Evolutionary conservation across 2,329 filamentous ascomycete species (phyloP).

Genomic region (Pseudopithomyces maydicus): DNA sequence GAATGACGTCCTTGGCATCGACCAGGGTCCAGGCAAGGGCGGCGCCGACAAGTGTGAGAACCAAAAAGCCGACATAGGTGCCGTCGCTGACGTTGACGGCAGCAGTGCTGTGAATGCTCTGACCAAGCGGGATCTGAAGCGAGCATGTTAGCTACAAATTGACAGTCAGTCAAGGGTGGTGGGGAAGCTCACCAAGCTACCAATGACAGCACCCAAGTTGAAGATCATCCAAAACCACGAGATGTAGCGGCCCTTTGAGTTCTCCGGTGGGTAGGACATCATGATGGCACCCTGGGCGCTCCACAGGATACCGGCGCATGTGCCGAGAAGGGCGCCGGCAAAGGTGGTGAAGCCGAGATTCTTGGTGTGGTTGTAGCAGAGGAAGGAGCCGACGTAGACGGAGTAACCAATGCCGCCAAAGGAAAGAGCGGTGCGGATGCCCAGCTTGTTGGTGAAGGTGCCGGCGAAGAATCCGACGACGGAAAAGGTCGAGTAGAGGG

Average conservation of each 20-base stretch:
- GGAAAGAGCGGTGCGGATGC: conserved; percentile 69
- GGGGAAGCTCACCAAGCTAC: conserved; percentile 64
- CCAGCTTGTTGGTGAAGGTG: conserved; percentile 77
- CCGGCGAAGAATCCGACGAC: conserved; percentile 68
- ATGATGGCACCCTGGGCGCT: conserved; percentile 83
- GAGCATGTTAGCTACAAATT: neutral
- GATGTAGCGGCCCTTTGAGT: conserved; percentile 85
- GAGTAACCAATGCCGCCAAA: conserved; percentile 79
- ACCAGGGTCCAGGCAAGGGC: conserved; percentile 71
- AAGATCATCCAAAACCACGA: conserved; percentile 95
- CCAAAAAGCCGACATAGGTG: conserved; percentile 86
- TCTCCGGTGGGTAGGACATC: conserved; percentile 86
- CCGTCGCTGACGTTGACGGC: conserved; percentile 67
- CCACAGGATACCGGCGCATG: conserved; percentile 82
- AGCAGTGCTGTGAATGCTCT: conserved; percentile 67
- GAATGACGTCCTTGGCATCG: conserved; percentile 73
- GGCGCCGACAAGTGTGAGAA: conserved; percentile 78
- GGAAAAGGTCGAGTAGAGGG: conserved; percentile 74
- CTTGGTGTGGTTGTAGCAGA: conserved; percentile 70
- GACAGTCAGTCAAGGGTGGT: neutral
- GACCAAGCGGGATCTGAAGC: conserved; percentile 70
- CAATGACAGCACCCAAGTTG: conserved; percentile 88
- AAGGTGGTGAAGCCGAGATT: conserved; percentile 77
- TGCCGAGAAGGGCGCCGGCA: conserved; percentile 74
- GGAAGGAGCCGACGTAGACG: conserved; percentile 73